Evolutionary conservation across 306 rosid genomes (phyloP).

Genomic region (Geum urbanum): DNA sequence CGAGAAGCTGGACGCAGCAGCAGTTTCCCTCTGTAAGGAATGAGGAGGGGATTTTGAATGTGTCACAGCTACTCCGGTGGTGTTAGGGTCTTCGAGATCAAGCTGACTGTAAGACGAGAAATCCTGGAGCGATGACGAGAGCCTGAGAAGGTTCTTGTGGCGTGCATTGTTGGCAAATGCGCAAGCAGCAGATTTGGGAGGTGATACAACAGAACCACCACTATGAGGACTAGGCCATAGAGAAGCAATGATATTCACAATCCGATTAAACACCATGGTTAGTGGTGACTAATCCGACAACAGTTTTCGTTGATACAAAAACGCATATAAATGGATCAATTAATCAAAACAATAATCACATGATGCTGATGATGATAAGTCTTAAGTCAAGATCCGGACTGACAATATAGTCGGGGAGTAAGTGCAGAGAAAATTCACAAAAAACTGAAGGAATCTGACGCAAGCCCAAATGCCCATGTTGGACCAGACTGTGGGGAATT

Average conservation of each 20-base stretch:
- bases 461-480: constrained; percentile 2
- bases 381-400: constrained; percentile 13
- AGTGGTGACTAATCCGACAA: background rate
- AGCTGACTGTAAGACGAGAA: constrained; percentile 50
- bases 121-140: constrained; percentile 85
- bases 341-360: background rate
- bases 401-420: constrained; percentile 12
- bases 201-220: constrained; percentile 21
- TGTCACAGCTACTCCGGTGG: background rate
- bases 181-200: constrained; percentile 20
- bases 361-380: background rate
- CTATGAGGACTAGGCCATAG: constrained; percentile 28
- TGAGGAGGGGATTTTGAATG: constrained; percentile 41
- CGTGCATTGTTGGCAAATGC: constrained; percentile 13
- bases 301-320: no score
- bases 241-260: constrained; percentile 41
- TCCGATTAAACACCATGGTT: constrained; percentile 53
- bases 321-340: no score
- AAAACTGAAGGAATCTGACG: background rate
- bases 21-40: constrained; percentile 37
- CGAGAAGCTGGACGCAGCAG: constrained; percentile 46
- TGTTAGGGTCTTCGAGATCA: constrained; percentile 25
- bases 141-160: constrained; percentile 43
- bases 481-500: background rate
- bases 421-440: constrained; percentile 7